Percentiles rank a stretch among this genome's conserved stretches.
These are phyloP conservation scores for Sphaerulina vaccinii DNA, from an alignment of 2,329 filamentous ascomycete species.

Conservation along the genomic window DNA sequence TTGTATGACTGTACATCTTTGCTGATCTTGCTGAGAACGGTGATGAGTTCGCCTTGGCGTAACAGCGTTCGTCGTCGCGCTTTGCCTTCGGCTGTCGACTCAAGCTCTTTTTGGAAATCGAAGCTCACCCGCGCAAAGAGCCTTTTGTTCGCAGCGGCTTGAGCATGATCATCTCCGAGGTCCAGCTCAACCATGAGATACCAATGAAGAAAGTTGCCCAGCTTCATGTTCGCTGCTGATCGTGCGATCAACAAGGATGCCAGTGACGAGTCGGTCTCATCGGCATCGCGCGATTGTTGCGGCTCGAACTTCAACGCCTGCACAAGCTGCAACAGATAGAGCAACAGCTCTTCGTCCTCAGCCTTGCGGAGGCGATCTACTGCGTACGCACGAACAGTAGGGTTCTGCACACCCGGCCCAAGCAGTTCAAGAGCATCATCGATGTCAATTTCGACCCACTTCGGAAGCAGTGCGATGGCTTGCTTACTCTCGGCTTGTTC, in stretches of 20 bases:
- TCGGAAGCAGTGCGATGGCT: conserved; percentile 82
- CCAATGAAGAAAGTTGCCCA: conserved; percentile 97
- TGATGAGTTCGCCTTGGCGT: conserved; percentile 85
- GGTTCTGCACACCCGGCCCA: conserved; percentile 86
- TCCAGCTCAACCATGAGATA: conserved; percentile 98
- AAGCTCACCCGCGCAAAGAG: conserved; percentile 92
- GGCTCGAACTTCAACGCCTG: conserved; percentile 94
- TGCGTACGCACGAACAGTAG: conserved; percentile 84
- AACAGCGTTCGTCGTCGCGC: conserved; percentile 74
- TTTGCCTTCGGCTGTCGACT: conserved; percentile 66
- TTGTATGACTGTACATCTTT: conserved; percentile 81
- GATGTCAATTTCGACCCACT: conserved; percentile 95
- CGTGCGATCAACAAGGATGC: conserved; percentile 85
- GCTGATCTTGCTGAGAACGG: conserved; percentile 82
- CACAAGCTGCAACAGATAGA: conserved; percentile 91
- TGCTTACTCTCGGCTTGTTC: conserved; percentile 82
- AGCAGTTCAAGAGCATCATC: conserved; percentile 94
- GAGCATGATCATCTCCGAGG: conserved; percentile 59
- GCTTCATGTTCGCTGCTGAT: conserved; percentile 80
- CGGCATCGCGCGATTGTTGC: conserved; percentile 40
- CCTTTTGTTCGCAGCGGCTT: conserved; percentile 65
- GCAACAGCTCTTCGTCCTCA: conserved; percentile 83
- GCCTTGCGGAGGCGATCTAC: conserved; percentile 89
- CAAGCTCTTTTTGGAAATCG: conserved; percentile 89
- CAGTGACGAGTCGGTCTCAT: conserved; percentile 73